phyloP scores from a whole-genome alignment of 2,329 filamentous ascomycete species.

The Fusarium keratoplasticum region DNA sequence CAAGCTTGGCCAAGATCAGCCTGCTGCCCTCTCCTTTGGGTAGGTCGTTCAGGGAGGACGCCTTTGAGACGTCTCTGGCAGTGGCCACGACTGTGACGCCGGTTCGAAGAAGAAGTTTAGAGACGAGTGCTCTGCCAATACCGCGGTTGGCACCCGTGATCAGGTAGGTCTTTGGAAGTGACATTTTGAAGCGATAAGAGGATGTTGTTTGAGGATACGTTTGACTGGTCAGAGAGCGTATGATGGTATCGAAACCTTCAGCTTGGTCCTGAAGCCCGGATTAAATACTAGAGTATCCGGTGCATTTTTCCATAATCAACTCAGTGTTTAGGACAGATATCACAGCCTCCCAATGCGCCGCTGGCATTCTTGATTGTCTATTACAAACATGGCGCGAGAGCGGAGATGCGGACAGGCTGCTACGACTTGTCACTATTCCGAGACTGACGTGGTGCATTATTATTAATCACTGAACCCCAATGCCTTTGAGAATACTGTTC shows the following conservation, averaged over 20 bases:
- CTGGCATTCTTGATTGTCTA: not conserved
- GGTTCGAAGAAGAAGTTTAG: not conserved
- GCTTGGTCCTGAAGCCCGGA: not conserved
- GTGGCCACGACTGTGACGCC: not conserved
- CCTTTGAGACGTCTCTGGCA: not conserved
- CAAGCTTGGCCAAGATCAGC: not conserved
- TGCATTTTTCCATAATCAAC: not conserved
- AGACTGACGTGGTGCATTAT: not conserved
- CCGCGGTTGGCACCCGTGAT: not conserved
- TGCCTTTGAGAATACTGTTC: not conserved
- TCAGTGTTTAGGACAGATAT: not conserved
- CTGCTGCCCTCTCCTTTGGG: not conserved
- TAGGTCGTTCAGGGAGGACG: not conserved
- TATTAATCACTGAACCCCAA: not conserved
- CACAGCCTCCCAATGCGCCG: not conserved
- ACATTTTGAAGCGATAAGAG: not conserved
- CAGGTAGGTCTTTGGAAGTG: not conserved
- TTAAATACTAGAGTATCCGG: not conserved
- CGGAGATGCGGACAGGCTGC: not conserved
- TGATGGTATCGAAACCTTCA: not conserved
- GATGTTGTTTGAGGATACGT: not conserved
- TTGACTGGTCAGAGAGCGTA: not conserved
- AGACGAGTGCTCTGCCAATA: not conserved
- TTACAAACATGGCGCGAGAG: not conserved
- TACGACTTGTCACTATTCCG: not conserved